Percentiles rank a stretch among this genome's conserved stretches.
Evolutionary conservation across 2,329 filamentous ascomycete genomes (phyloP).

Genomic region (Monosporascus sp.): DNA sequence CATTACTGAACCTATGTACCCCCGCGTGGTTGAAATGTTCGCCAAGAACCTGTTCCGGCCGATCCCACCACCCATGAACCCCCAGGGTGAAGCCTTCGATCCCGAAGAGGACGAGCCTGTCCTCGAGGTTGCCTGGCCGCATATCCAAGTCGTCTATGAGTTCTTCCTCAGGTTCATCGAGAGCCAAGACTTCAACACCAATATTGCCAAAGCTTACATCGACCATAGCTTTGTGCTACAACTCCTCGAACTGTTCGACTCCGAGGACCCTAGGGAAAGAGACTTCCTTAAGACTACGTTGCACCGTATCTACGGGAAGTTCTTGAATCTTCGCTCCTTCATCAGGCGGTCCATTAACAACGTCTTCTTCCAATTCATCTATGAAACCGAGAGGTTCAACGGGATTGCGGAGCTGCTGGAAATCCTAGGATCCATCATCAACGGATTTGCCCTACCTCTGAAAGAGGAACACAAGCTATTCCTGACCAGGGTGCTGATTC

Average conservation of each 20-base stretch:
- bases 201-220: conserved; percentile 98
- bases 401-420: conserved; percentile 95
- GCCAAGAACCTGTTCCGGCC: conserved; percentile 97
- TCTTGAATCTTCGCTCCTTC: conserved; percentile 93
- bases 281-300: conserved; percentile 98
- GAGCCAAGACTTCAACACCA: conserved; percentile 99
- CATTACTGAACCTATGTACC: conserved; percentile 98
- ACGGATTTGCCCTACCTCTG: conserved; percentile 90
- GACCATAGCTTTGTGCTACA: conserved; percentile 97
- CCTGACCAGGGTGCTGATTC: conserved; percentile 85
- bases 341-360: conserved; percentile 99
- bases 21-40: conserved; percentile 98
- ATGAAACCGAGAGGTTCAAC: conserved; percentile 98
- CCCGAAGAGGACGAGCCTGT: conserved; percentile 98
- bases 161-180: conserved; percentile 99
- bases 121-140: conserved; percentile 95
- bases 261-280: conserved; percentile 90
- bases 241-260: conserved; percentile 96
- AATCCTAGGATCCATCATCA: conserved; percentile 97
- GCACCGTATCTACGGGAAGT: conserved; percentile 98
- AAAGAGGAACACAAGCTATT: conserved; percentile 99
- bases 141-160: conserved; percentile 99
- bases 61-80: conserved; percentile 94
- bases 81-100: conserved; percentile 96
- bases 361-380: conserved; percentile 99